phyloP scores from a whole-genome alignment of 108 stramenopile species.

The Poteriospumella lacustris region DNA sequence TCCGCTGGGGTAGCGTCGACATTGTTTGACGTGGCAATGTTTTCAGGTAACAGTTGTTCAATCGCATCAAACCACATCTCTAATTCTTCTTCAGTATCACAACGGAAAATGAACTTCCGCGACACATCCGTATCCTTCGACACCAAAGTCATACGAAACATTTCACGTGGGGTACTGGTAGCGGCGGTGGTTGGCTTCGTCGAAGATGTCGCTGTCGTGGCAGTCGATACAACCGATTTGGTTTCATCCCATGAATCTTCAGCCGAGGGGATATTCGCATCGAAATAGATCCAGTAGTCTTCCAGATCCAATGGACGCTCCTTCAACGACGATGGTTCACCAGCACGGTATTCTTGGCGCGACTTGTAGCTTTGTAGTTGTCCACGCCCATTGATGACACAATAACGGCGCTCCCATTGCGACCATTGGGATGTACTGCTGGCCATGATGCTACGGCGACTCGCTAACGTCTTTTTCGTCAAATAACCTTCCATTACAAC shows the following conservation, averaged over 20 bases:
- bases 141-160: too few relatives aligned
- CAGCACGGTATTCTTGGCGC: not conserved
- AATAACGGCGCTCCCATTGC: not conserved
- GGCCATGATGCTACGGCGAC: not conserved
- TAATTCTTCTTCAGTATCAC: slow-evolving; percentile 22
- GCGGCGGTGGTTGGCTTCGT: too few relatives aligned
- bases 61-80: not conserved
- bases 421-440: not conserved
- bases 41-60: too few relatives aligned
- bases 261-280: too few relatives aligned
- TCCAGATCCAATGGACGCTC: not conserved
- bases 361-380: not conserved
- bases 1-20: too few relatives aligned
- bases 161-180: too few relatives aligned
- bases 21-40: too few relatives aligned
- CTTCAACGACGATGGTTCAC: not conserved
- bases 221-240: too few relatives aligned
- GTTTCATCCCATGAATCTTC: too few relatives aligned
- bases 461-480: not conserved
- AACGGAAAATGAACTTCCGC: not conserved
- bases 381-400: not conserved
- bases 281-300: not conserved
- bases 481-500: slow-evolving; percentile 14
- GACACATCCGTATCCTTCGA: too few relatives aligned
- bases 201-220: too few relatives aligned